A percentile compares a stretch with the other conserved stretches of the same genome.
Conservation (phyloP, 1,284 basidiomycete species). For the Irpex sp. region DNA sequence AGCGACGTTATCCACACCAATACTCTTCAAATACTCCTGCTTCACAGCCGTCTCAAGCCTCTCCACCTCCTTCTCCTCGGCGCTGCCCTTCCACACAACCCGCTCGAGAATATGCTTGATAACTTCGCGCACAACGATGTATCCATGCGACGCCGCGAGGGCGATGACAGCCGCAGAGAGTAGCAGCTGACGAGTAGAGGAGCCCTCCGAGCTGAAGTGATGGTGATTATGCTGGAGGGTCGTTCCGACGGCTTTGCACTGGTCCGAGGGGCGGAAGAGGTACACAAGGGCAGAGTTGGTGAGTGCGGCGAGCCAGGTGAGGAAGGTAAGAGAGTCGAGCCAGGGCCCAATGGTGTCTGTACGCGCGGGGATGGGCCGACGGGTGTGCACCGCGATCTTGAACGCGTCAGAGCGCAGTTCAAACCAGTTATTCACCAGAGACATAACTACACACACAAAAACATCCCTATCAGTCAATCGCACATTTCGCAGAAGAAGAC, state of each 20-base stretch:
- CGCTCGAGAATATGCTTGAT: conserved; percentile 71
- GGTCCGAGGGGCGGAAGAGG: conserved; percentile 52
- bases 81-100: conserved; percentile 67
- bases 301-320: conserved; percentile 83
- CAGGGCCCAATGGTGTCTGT: conserved; percentile 93
- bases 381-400: conserved; percentile 86
- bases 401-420: conserved; percentile 93
- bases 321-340: conserved; percentile 84
- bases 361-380: conserved; percentile 80
- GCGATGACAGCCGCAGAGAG: conserved; percentile 69
- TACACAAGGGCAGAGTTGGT: conserved; percentile 85
- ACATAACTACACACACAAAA: conserved; percentile 45
- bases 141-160: conserved; percentile 77
- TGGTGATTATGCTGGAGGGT: conserved; percentile 23
- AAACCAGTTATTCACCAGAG: conserved; percentile 82
- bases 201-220: conserved; percentile 6
- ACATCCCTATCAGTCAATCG: not conserved
- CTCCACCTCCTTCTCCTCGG: conserved; percentile 55
- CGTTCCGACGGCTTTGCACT: conserved; percentile 23
- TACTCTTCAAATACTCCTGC: conserved; percentile 49
- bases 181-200: conserved; percentile 50
- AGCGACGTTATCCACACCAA: conserved; percentile 27
- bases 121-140: conserved; percentile 57
- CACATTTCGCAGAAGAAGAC: conserved; percentile 23
- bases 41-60: conserved; percentile 58